These are phyloP conservation scores for Lobulomyces angularis DNA, from an alignment of 192 early-diverging fungal species.

Conservation along the genomic window DNA sequence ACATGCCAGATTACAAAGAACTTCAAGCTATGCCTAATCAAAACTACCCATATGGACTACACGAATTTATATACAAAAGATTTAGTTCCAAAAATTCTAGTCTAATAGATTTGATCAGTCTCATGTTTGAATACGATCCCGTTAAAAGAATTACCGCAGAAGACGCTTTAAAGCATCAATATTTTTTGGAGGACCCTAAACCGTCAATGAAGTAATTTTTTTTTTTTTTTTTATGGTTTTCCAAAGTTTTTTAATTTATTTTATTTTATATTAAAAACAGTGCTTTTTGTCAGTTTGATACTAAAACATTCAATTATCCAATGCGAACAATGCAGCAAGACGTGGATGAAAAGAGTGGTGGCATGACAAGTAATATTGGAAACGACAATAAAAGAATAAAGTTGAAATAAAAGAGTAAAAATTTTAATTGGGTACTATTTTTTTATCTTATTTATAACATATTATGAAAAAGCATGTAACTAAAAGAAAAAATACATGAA, in stretches of 20 bases:
- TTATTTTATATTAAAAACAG: too few species aligned
- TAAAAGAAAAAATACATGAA: too few species aligned
- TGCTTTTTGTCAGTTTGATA: too few species aligned
- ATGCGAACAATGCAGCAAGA: conserved; percentile 3
- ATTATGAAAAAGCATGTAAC: too few species aligned
- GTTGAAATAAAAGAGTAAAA: too few species aligned
- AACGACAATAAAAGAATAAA: too few species aligned
- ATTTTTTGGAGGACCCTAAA: conserved; percentile 44
- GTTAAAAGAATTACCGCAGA: conserved; percentile 78
- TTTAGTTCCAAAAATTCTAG: conserved; percentile 2
- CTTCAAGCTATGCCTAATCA: not conserved
- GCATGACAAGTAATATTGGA: too few species aligned
- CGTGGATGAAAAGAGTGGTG: too few species aligned
- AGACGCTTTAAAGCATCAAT: conserved; percentile 75
- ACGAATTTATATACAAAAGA: conserved; percentile 3
- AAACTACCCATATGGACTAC: conserved; percentile 10
- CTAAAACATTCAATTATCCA: conserved; percentile 34
- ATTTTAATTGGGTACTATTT: too few species aligned
- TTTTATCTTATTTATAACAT: too few species aligned
- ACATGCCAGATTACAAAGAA: conserved; percentile 22
- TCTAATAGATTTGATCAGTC: conserved; percentile 6
- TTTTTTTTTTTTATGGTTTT: too few species aligned
- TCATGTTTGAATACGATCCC: conserved; percentile 76
- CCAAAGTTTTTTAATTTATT: not conserved
- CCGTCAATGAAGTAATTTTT: conserved; percentile 19